These are phyloP conservation scores for Chaetomiaceae sp. DNA, from an alignment of 2,329 filamentous ascomycete species.

Conservation along the genomic window DNA sequence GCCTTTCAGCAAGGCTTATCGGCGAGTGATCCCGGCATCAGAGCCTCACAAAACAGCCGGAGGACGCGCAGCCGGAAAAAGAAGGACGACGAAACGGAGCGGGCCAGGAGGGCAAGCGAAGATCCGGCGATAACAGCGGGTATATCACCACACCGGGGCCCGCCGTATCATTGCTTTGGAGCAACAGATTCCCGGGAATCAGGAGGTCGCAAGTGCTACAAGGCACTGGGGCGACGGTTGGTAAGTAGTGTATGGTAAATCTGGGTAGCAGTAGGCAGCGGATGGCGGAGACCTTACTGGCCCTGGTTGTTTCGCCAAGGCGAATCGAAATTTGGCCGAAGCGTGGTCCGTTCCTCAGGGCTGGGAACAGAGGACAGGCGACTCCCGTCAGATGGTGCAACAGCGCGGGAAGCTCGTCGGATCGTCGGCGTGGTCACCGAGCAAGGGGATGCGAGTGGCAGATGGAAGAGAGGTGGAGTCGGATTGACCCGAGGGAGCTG, in stretches of 20 bases:
- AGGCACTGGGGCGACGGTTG: slow-evolving; percentile 7
- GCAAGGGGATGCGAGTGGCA: slow-evolving; percentile 8
- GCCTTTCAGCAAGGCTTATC: slow-evolving; percentile 10
- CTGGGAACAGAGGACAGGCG: not conserved
- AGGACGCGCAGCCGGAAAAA: slow-evolving; percentile 17
- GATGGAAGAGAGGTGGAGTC: slow-evolving; percentile 7
- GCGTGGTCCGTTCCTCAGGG: slow-evolving; percentile 6
- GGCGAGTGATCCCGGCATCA: slow-evolving; percentile 14
- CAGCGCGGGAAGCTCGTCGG: slow-evolving; percentile 6
- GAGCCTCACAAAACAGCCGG: slow-evolving; percentile 24
- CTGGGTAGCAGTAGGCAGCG: slow-evolving; percentile 9
- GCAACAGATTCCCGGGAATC: slow-evolving; percentile 16
- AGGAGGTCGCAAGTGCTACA: slow-evolving; percentile 14
- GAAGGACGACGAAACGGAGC: slow-evolving; percentile 20
- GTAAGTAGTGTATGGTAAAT: no score
- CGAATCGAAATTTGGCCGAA: slow-evolving; percentile 20
- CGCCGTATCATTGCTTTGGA: slow-evolving; percentile 17
- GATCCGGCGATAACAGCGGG: slow-evolving; percentile 17
- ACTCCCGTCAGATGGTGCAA: slow-evolving; percentile 1
- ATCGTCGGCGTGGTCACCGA: slow-evolving; percentile 5
- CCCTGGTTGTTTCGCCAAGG: slow-evolving; percentile 10
- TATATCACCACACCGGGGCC: slow-evolving; percentile 18
- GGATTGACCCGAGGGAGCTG: not conserved
- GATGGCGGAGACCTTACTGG: slow-evolving; percentile 16
- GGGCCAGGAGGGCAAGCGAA: slow-evolving; percentile 11